Evolutionary conservation across 768 basidiomycete genomes (phyloP), one percentile per base, ranked within the genome.

Genomic region (Mycena galopus): DNA sequence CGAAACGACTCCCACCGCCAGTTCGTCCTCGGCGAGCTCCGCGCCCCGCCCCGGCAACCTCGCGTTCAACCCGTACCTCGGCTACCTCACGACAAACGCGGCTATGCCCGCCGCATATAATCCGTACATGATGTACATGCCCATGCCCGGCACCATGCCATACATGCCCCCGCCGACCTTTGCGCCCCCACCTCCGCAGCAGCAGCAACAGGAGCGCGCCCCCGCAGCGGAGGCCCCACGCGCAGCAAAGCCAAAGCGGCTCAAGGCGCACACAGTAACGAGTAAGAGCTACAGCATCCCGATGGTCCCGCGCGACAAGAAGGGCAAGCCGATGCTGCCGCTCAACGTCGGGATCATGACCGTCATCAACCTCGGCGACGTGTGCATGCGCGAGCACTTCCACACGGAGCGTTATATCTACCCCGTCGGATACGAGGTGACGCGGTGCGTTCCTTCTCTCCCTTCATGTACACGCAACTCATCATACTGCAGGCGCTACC

Each of bases 371-470:
- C 84, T 96, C 0, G 95, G 95, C 2, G 88, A 90, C 61, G 90
- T 95, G 8, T 94, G 93, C 77, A 90, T 91, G 90, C 86, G 93
- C 33, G 93, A 95, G 73, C 93, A 95, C 78, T 96, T 95, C 78
- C 93, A 94, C 79, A 95, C 94, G 0, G 94, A 96, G 79, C 85
- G 95, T 63, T 96, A 96, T 78, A 96, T 96, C 73, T 96, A 94
- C 77, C 95, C 95, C 11, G 92, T 95, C 44, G 93, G 94, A 17
- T 96, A 94, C 78, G 93, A 94, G 78, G 93, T 94, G 8, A 92
- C 90, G 6, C 88, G 94, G 94, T 93, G 50, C 59, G 88, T 78
- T n/a, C 10, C 53, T 11, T 55, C 21, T 50, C n/a, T n/a, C 44
- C 33, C 55, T 30, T 66, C 30, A 27, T 67, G 47, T 62, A 25